These are phyloP conservation scores for Camellia granthamiana DNA, from an alignment of 148 eudicot species.

Conservation along the genomic window DNA sequence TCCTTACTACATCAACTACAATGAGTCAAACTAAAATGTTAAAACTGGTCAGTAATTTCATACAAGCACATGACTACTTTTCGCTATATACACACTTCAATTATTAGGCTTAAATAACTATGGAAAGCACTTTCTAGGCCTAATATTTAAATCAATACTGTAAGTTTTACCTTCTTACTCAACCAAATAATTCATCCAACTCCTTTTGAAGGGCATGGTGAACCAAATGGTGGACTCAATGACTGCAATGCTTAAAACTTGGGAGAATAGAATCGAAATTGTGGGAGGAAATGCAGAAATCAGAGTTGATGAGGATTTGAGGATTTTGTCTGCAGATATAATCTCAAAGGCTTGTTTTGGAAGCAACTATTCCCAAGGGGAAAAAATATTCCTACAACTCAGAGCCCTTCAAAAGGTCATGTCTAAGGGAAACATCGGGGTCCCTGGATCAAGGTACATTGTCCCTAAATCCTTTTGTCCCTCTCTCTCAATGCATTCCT, in stretches of 20 bases:
- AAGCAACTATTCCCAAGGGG: constrained; percentile 47
- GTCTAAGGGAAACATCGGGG: constrained; percentile 43
- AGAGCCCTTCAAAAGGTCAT: constrained; percentile 38
- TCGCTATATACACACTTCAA: not conserved
- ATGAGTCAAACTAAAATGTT: no score
- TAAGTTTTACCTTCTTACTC: not conserved
- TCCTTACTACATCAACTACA: no score
- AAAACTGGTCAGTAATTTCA: not conserved
- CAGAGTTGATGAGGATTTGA: constrained; percentile 45
- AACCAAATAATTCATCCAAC: not conserved
- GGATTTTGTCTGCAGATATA: constrained; percentile 58
- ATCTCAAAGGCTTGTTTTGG: constrained; percentile 69
- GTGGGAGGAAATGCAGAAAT: constrained; percentile 39
- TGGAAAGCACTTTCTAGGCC: no score
- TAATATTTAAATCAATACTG: no score
- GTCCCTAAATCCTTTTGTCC: not conserved
- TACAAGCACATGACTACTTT: not conserved
- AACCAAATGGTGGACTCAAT: constrained; percentile 46
- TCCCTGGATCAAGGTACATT: constrained; percentile 53
- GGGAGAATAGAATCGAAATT: constrained; percentile 37
- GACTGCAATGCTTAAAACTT: constrained; percentile 28
- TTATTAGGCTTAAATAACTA: not conserved
- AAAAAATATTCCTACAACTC: constrained; percentile 49
- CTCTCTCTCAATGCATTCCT: not conserved
- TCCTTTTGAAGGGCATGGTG: constrained; percentile 44